Conservation (phyloP, 1,139 yeast species). For the Geotrichum aggregatum region DNA sequence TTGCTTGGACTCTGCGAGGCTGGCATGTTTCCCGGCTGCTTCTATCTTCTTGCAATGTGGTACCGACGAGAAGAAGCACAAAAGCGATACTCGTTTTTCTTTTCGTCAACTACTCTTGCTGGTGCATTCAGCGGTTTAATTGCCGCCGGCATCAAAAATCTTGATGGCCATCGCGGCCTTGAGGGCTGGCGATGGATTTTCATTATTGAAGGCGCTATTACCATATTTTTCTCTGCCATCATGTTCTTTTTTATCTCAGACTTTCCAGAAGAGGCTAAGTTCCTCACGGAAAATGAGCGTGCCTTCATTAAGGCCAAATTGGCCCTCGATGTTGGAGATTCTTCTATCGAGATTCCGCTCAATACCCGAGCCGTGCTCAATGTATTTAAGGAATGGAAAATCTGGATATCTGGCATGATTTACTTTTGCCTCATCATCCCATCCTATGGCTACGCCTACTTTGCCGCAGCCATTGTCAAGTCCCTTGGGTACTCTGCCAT, state of each 20-base stretch:
- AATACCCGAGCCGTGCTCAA: conserved; percentile 33
- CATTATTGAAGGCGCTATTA: conserved; percentile 67
- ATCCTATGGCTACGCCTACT: conserved; percentile 68
- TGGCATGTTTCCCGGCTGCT: conserved; percentile 70
- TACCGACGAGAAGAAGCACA: conserved; percentile 60
- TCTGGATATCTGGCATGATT: conserved; percentile 55
- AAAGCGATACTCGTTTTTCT: conserved; percentile 63
- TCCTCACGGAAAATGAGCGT: conserved; percentile 42
- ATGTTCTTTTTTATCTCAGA: conserved; percentile 66
- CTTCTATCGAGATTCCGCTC: conserved; percentile 38
- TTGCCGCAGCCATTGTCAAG: conserved; percentile 61
- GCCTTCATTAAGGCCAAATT: conserved; percentile 42
- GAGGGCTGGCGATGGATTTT: conserved; percentile 72
- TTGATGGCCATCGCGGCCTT: conserved; percentile 49
- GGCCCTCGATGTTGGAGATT: conserved; percentile 44
- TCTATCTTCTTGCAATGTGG: conserved; percentile 57
- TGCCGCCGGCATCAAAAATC: conserved; percentile 55
- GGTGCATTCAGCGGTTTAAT: conserved; percentile 82
- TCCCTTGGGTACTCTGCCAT: conserved; percentile 57
- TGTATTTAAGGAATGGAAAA: conserved; percentile 41
- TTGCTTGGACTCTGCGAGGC: conserved; percentile 63
- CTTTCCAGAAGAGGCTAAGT: conserved; percentile 61
- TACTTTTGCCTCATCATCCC: conserved; percentile 65
- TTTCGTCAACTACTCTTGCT: conserved; percentile 67
- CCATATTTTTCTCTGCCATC: conserved; percentile 58